These are phyloP conservation scores for Colletotrichum navitas DNA, from an alignment of 2,329 filamentous ascomycete species.

Conservation along the genomic window DNA sequence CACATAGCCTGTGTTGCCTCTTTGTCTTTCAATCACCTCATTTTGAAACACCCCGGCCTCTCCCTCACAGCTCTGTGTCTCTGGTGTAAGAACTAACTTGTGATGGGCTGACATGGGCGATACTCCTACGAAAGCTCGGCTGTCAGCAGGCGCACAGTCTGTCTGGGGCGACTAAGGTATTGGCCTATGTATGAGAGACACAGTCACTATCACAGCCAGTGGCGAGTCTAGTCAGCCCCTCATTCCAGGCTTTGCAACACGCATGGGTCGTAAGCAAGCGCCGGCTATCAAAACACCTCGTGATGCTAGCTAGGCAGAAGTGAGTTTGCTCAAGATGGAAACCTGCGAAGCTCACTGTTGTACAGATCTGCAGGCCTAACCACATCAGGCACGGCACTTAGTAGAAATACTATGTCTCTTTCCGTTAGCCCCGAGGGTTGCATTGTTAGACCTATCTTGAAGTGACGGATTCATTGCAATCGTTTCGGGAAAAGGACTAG, in stretches of 20 bases:
- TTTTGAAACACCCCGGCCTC: not conserved
- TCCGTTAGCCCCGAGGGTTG: not conserved
- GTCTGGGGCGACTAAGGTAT: not conserved
- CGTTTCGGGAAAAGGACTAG: not conserved
- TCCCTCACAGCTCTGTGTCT: not conserved
- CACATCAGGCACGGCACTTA: not conserved
- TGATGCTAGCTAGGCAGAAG: not conserved
- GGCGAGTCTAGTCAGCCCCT: not conserved
- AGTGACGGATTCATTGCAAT: too few species aligned
- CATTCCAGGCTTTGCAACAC: not conserved
- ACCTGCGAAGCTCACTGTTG: not conserved
- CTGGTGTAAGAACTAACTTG: not conserved
- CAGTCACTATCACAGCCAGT: not conserved
- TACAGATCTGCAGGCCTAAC: not conserved
- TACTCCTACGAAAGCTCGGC: not conserved
- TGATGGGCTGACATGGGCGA: not conserved
- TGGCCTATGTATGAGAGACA: not conserved
- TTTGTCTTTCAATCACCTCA: not conserved
- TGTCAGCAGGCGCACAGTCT: not conserved
- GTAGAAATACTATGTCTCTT: not conserved
- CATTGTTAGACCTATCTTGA: not conserved
- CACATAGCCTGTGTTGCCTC: not conserved
- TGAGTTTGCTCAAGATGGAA: not conserved
- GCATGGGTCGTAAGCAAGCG: not conserved
- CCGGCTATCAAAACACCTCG: not conserved